phyloP scores from a whole-genome alignment of 148 eudicot species.

The Drosera capensis region DNA sequence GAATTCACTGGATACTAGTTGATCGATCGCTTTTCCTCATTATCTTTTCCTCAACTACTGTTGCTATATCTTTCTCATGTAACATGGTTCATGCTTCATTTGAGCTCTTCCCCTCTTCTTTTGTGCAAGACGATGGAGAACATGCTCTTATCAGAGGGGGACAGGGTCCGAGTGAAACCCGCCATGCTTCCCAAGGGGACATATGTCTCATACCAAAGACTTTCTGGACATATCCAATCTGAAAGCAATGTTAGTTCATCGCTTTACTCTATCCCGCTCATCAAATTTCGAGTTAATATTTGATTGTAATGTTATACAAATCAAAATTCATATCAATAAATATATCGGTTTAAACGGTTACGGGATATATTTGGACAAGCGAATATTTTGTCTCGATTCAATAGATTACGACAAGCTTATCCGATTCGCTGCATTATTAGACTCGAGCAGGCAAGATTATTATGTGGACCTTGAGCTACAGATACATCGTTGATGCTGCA shows the following conservation, averaged over 20 bases:
- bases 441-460: no score
- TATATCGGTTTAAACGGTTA: no score
- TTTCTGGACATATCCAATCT: constrained; percentile 96
- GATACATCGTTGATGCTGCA: no score
- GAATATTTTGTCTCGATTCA: no score
- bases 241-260: constrained; percentile 75
- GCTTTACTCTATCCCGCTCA: neutral
- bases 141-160: constrained; percentile 89
- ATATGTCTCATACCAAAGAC: constrained; percentile 86
- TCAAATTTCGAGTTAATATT: no score
- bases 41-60: neutral
- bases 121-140: constrained; percentile 99
- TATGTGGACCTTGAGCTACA: no score
- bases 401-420: no score
- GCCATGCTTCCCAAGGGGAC: constrained; percentile 85
- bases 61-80: neutral
- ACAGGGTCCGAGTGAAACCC: constrained; percentile 63
- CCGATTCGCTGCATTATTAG: no score
- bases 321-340: no score
- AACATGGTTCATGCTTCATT: neutral
- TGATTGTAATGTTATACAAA: no score
- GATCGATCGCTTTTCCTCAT: neutral
- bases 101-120: constrained; percentile 1
- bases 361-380: no score
- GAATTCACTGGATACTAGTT: constrained; percentile 15